Conservation (phyloP, 116 monocot species). For the Posidonia oceanica region DNA sequence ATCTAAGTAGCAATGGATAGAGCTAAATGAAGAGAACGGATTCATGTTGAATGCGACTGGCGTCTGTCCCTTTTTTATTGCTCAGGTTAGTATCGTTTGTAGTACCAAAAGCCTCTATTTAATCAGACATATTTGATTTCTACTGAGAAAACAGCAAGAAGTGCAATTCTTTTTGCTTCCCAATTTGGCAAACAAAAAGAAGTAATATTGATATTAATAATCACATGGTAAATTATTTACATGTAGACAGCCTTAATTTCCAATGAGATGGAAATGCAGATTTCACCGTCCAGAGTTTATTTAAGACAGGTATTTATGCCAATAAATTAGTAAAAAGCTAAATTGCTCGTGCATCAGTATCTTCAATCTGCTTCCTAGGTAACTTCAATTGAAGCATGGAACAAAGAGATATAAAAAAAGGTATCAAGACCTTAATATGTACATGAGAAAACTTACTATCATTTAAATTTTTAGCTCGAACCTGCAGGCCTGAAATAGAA, state of each 20-base stretch:
- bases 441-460: constrained; percentile 14
- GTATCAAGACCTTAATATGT: background rate
- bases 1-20: too few species aligned
- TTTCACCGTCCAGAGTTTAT: too few species aligned
- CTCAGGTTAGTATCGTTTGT: background rate
- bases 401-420: background rate
- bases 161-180: too few species aligned
- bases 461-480: constrained; percentile 18
- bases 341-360: background rate
- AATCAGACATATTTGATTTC: too few species aligned
- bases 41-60: too few species aligned
- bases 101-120: background rate
- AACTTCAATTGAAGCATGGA: background rate
- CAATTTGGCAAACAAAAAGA: too few species aligned
- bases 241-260: background rate
- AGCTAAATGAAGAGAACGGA: too few species aligned
- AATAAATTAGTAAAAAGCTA: background rate
- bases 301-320: too few species aligned
- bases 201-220: too few species aligned
- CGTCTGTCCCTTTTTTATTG: too few species aligned
- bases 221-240: background rate
- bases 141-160: too few species aligned
- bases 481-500: constrained; percentile 35
- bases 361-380: background rate
- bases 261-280: background rate